Conservation (phyloP, 441 rosid genomes). For the Populus hybrid region DNA sequence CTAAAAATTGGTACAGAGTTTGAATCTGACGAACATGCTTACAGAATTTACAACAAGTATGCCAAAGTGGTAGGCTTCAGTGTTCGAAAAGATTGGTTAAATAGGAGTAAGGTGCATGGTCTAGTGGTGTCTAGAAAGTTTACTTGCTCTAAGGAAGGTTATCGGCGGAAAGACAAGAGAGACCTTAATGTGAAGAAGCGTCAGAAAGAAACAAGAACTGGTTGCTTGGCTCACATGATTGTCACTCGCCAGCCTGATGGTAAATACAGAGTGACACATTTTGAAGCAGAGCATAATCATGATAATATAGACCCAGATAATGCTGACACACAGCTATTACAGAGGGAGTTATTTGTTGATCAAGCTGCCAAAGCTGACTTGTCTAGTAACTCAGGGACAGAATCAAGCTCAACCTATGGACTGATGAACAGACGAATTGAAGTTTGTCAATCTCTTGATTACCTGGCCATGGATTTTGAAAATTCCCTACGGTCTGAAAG, state of each 20-base stretch:
- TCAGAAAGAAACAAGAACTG: conserved; percentile 10
- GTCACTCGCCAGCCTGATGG: conserved; percentile 16
- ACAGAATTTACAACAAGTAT: conserved; percentile 13
- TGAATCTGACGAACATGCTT: conserved; percentile 19
- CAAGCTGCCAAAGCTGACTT: conserved; percentile 4
- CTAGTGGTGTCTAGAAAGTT: conserved; percentile 13
- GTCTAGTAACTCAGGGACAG: not conserved
- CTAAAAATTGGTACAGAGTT: conserved; percentile 16
- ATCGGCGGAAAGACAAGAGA: conserved; percentile 17
- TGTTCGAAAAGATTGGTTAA: conserved; percentile 17
- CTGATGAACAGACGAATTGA: conserved; percentile 9
- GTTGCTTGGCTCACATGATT: conserved; percentile 22
- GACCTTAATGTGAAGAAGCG: conserved; percentile 13
- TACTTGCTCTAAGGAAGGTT: conserved; percentile 19
- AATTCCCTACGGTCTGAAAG: conserved; percentile 15
- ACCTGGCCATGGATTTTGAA: conserved; percentile 7
- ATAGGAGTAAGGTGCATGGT: conserved; percentile 9
- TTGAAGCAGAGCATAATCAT: conserved; percentile 23
- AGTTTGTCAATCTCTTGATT: conserved; percentile 12
- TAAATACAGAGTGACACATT: conserved; percentile 16
- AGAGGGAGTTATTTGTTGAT: not conserved
- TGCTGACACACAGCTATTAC: not conserved
- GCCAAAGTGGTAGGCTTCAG: conserved; percentile 12
- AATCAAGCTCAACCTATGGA: not conserved
- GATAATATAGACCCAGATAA: not conserved